Evolutionary conservation across 2,329 filamentous ascomycete genomes (phyloP).

Genomic region (Fusarium albosuccineum): DNA sequence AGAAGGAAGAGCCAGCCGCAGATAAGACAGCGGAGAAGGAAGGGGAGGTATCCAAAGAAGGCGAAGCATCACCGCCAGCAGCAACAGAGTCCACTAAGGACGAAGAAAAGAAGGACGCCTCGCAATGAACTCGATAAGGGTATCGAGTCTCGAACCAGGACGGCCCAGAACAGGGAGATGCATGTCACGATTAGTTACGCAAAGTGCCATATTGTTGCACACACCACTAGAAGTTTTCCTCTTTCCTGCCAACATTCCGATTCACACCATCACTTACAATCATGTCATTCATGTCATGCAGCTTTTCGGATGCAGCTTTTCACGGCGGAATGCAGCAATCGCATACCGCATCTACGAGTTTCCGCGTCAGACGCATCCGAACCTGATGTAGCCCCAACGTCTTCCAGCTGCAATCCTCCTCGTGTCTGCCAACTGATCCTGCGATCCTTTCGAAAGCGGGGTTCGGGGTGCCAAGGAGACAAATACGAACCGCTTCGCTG

Average conservation of each 20-base stretch:
- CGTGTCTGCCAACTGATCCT: neutral
- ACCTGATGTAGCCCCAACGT: neutral
- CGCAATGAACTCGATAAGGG: slow-evolving; percentile 10
- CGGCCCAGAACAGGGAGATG: slow-evolving; percentile 7
- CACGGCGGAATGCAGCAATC: neutral
- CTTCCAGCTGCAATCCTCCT: neutral
- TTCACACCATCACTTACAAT: neutral
- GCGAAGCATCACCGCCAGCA: slow-evolving; percentile 21
- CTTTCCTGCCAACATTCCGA: slow-evolving; percentile 11
- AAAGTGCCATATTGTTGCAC: slow-evolving; percentile 13
- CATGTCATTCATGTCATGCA: neutral
- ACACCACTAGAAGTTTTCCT: slow-evolving; percentile 1
- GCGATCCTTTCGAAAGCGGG: neutral
- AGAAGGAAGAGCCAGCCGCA: slow-evolving; percentile 29
- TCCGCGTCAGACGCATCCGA: slow-evolving; percentile 12
- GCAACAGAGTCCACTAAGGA: slow-evolving; percentile 31
- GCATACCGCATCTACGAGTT: neutral
- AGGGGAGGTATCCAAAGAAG: slow-evolving; percentile 27
- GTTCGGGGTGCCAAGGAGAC: neutral
- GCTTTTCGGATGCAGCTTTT: slow-evolving; percentile 1
- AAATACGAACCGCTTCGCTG: slow-evolving; percentile 9
- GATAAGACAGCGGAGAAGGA: slow-evolving; percentile 32
- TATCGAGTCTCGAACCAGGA: slow-evolving; percentile 13
- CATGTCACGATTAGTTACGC: slow-evolving; percentile 26
- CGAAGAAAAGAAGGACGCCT: slow-evolving; percentile 37